Evolutionary conservation across 768 basidiomycete genomes (phyloP).

Genomic region (Tulasnella sp.): DNA sequence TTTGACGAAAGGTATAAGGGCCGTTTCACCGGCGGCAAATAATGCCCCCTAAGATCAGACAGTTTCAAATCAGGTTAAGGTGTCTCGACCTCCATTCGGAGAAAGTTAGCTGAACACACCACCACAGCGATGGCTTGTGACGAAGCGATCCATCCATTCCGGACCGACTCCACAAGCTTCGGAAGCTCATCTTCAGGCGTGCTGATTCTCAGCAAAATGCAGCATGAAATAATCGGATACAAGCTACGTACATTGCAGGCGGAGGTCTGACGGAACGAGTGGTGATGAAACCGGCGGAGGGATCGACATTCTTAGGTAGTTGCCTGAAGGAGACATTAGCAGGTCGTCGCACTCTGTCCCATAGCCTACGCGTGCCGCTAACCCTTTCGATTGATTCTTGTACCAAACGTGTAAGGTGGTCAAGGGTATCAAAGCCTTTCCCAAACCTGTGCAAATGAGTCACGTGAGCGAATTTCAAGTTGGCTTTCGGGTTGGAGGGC

Average conservation of each 20-base stretch:
- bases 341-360: no score
- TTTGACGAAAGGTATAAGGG: neutral
- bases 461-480: no score
- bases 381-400: neutral
- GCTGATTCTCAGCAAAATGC: neutral
- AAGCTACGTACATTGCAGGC: neutral
- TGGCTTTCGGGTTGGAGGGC: no score
- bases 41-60: neutral
- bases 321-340: no score
- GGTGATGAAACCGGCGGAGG: neutral
- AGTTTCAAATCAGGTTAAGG: neutral
- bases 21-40: neutral
- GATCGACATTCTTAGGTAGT: neutral
- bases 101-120: neutral
- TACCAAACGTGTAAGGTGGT: no score
- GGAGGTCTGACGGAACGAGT: neutral
- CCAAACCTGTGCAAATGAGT: no score
- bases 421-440: no score
- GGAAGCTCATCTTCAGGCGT: neutral
- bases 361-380: no score
- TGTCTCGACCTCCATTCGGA: no score
- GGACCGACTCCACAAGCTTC: neutral
- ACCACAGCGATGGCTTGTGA: neutral
- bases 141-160: neutral
- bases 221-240: neutral